Evolutionary conservation across 345 rosid genomes (phyloP).

Genomic region (Lepidium africanum): DNA sequence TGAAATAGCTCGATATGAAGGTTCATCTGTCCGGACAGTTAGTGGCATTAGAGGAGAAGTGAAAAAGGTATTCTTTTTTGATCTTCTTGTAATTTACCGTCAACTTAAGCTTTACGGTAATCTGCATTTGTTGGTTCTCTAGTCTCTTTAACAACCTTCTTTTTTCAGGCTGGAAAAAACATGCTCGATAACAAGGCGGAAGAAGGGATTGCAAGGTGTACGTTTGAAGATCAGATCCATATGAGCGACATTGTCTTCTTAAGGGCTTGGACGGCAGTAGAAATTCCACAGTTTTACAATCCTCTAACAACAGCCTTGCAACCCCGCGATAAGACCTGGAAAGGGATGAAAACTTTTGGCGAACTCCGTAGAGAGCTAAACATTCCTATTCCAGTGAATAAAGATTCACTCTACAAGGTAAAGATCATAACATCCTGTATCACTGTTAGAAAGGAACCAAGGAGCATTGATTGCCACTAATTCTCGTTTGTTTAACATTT

Average conservation of each 20-base stretch:
- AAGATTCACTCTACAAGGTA: constrained; percentile 89
- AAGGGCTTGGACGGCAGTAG: constrained; percentile 78
- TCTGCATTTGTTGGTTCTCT: background rate
- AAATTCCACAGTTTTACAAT: constrained; percentile 65
- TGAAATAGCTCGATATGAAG: constrained; percentile 85
- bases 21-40: constrained; percentile 73
- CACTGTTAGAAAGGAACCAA: background rate
- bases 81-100: background rate
- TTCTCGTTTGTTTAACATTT: background rate
- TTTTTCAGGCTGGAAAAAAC: constrained; percentile 66
- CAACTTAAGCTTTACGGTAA: background rate
- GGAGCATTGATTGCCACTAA: background rate
- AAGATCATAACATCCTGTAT: background rate
- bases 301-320: constrained; percentile 87
- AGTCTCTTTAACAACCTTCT: background rate
- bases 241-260: constrained; percentile 88
- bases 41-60: constrained; percentile 95
- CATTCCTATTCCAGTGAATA: constrained; percentile 67
- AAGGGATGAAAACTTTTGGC: constrained; percentile 86
- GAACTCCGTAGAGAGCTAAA: constrained; percentile 69
- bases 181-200: constrained; percentile 63
- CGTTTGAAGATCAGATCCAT: constrained; percentile 88
- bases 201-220: constrained; percentile 92
- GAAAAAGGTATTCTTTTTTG: constrained; percentile 56
- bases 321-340: constrained; percentile 71